Percentiles rank a stretch among this genome's conserved stretches.
phyloP scores from a whole-genome alignment of 768 basidiomycete species.

The Rhodosporidiobolus sp. region DNA sequence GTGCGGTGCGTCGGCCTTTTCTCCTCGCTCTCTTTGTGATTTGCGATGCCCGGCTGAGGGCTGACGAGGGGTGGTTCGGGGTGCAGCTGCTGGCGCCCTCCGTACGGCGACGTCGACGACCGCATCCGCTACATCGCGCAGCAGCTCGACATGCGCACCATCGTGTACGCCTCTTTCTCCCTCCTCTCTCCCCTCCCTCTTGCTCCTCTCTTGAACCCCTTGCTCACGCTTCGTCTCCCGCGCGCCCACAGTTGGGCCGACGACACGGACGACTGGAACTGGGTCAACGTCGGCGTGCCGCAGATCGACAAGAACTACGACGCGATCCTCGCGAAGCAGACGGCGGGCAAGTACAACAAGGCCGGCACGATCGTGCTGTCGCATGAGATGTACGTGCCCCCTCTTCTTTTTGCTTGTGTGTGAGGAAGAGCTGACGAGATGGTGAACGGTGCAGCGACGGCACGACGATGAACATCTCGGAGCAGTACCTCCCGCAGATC shows the following conservation, averaged over 20 bases:
- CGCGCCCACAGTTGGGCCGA: conserved; percentile 16
- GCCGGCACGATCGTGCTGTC: conserved; percentile 47
- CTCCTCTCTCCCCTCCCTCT: too few species aligned
- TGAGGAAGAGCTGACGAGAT: neutral
- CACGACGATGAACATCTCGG: conserved; percentile 47
- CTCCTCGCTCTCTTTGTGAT: neutral
- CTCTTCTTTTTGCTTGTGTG: neutral
- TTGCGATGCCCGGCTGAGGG: too few species aligned
- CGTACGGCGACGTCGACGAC: conserved; percentile 42
- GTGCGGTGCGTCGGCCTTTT: conserved; percentile 43
- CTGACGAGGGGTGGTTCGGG: too few species aligned
- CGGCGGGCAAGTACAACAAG: conserved; percentile 44
- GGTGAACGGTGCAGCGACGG: conserved; percentile 31
- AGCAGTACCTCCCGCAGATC: conserved; percentile 44
- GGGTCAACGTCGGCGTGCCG: conserved; percentile 1
- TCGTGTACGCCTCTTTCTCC: conserved; percentile 15
- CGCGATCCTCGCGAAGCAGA: conserved; percentile 39
- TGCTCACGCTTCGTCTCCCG: neutral
- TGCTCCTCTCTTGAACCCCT: neutral
- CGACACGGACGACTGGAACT: conserved; percentile 35
- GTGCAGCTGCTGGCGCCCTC: conserved; percentile 25
- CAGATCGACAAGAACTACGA: conserved; percentile 48
- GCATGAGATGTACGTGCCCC: conserved; percentile 44
- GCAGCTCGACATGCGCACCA: conserved; percentile 36
- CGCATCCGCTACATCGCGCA: conserved; percentile 42